Percentiles rank a stretch among this genome's conserved stretches.
Conservation (phyloP, 176 grass and related monocot species). For the Eremochloa ophiuroides region DNA sequence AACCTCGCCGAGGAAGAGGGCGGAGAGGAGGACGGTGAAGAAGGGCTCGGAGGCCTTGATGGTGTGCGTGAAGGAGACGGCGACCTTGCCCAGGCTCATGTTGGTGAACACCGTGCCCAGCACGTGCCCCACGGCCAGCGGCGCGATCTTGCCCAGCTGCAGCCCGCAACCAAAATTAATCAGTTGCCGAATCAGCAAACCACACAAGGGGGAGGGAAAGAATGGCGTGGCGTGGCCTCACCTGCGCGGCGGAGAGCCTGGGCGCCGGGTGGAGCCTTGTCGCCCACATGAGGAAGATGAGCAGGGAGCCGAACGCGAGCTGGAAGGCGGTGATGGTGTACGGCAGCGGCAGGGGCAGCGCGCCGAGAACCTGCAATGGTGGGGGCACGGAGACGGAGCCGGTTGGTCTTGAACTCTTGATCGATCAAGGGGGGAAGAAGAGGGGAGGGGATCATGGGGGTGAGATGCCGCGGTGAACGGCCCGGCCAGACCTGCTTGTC, state of each 20-base stretch:
- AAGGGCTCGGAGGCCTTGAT: constrained; percentile 90
- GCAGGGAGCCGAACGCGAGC: constrained; percentile 60
- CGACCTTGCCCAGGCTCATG: constrained; percentile 86
- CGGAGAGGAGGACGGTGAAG: constrained; percentile 87
- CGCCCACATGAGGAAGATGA: constrained; percentile 75
- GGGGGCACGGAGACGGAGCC: background rate
- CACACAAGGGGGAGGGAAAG: no score
- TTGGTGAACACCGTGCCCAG: constrained; percentile 91
- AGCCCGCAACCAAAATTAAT: background rate
- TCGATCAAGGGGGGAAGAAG: background rate
- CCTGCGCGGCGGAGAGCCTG: constrained; percentile 52
- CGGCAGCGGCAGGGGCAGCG: constrained; percentile 55
- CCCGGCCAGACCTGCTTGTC: constrained; percentile 48
- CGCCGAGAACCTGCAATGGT: constrained; percentile 52
- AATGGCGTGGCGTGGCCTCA: constrained; percentile 10
- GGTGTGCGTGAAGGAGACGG: constrained; percentile 96
- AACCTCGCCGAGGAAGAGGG: constrained; percentile 82
- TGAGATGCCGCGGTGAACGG: background rate
- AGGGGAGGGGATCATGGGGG: background rate
- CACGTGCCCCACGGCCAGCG: constrained; percentile 71
- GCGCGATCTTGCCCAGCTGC: constrained; percentile 66
- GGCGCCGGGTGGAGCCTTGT: constrained; percentile 54
- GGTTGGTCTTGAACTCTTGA: background rate
- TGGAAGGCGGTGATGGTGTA: constrained; percentile 84
- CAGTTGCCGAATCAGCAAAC: background rate